Evolutionary conservation across 306 rosid species (phyloP), one percentile per base, ranked within the genome.

Genomic region (Cucumis cinereus): DNA sequence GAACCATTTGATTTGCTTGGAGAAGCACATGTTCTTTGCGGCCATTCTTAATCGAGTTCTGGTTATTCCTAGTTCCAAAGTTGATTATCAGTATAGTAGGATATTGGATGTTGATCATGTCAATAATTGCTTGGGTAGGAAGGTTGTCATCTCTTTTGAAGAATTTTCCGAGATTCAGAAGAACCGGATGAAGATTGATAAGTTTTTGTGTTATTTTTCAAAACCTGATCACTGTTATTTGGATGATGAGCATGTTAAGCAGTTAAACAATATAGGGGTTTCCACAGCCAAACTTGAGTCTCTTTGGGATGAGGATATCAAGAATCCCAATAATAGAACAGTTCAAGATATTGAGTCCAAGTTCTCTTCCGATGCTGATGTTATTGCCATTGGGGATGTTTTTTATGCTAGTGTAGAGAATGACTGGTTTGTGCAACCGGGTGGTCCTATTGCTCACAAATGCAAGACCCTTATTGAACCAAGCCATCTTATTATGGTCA

Each of bases 11-110:
- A 94, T 94, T 83, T 94, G 98, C 83, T 82, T 91, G 74, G 98
- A 94, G 83, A 94, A 94, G 79, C 98, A 91, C 67, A 94, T 94
- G 93, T 87, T 94, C 83, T 90, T 94, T 30, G 98, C 97, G 3
- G 95, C 98, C 20, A 74, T 94, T 84, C 90, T 94, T 7, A 84
- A 85, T 55, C 87, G 97, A 64, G 81, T 90, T 77, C 78, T 94
- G 89, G 97, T 94, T 53, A 85, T 91, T 86, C 98, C 98, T 6
- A 90, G 98, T 75, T 71, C 95, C 53, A 90, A 90, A 80, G 78
- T 89, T 62, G 97, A 94, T 84, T 90, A 64, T 81, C 88, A 77
- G 73, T 94, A 76, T 73, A 89, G 79, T 35, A 90, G 86, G 58
- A 97, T 94, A 78, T 61, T 94, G 82, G 97, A 94, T 72, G 86